Evolutionary conservation across 2,329 filamentous ascomycete genomes (phyloP).

Genomic region (Botrytis hyacinthi): DNA sequence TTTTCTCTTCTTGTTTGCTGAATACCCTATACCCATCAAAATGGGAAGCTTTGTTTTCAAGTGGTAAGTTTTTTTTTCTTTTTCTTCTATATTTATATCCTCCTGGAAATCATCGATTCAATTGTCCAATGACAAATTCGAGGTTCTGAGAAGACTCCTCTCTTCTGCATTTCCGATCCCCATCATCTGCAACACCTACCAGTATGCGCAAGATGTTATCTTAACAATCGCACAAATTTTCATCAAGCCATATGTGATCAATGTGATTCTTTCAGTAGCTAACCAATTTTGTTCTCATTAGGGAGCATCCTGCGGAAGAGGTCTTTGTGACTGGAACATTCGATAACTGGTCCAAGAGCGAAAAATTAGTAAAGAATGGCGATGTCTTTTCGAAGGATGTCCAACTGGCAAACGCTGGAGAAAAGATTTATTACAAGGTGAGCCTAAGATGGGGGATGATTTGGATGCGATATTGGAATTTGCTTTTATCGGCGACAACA

Average conservation of each 20-base stretch:
- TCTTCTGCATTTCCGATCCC: background rate
- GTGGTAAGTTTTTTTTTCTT: slow-evolving; percentile 34
- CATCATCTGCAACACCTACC: background rate
- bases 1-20: background rate
- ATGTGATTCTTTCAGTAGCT: background rate
- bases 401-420: slow-evolving; percentile 58
- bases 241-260: background rate
- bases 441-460: slow-evolving; percentile 33
- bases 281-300: slow-evolving; percentile 49
- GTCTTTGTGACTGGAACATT: slow-evolving; percentile 96
- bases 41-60: slow-evolving; percentile 42
- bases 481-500: background rate
- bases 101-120: background rate
- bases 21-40: slow-evolving; percentile 22
- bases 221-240: background rate
- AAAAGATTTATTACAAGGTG: slow-evolving; percentile 96
- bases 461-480: background rate
- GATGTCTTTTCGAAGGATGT: slow-evolving; percentile 79
- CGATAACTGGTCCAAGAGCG: slow-evolving; percentile 86
- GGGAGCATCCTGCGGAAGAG: slow-evolving; percentile 77
- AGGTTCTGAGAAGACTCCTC: background rate
- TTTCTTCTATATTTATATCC: background rate
- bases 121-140: slow-evolving; percentile 8
- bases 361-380: slow-evolving; percentile 75
- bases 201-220: background rate